phyloP scores from a whole-genome alignment of 139 green algal species.

The Picochlorum sp. region DNA sequence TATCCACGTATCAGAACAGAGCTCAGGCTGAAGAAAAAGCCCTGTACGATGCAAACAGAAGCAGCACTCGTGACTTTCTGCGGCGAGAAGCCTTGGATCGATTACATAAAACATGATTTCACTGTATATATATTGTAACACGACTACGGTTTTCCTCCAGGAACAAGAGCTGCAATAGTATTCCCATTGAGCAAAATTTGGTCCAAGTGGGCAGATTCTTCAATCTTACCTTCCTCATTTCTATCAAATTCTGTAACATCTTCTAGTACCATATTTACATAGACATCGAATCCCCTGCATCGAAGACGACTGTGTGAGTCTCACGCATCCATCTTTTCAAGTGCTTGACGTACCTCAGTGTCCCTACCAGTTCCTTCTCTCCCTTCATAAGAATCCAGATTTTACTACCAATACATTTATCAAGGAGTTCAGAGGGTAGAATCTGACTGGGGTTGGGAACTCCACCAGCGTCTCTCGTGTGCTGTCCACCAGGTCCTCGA shows the following conservation, averaged over 20 bases:
- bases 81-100: background rate
- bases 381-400: constrained; percentile 95
- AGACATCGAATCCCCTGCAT: constrained; percentile 89
- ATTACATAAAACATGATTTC: background rate
- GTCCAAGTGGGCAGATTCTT: constrained; percentile 68
- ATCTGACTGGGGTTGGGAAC: constrained; percentile 65
- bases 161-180: constrained; percentile 90
- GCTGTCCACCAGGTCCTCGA: too few relatives aligned
- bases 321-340: background rate
- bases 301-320: background rate
- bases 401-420: constrained; percentile 84
- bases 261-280: constrained; percentile 99
- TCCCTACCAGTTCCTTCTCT: constrained; percentile 82
- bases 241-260: constrained; percentile 93
- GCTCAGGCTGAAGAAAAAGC: background rate
- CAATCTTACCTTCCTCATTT: constrained; percentile 63
- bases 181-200: constrained; percentile 98
- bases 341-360: constrained; percentile 15
- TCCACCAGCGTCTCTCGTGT: too few relatives aligned
- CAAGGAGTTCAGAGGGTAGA: constrained; percentile 88
- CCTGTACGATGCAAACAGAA: background rate
- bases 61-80: constrained; percentile 1
- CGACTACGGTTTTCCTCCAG: constrained; percentile 66
- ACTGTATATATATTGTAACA: background rate
- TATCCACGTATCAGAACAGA: constrained; percentile 12